Base-by-base conservation (phyloP, 805 yeast species). In the Metschnikowia anglica region DNA sequence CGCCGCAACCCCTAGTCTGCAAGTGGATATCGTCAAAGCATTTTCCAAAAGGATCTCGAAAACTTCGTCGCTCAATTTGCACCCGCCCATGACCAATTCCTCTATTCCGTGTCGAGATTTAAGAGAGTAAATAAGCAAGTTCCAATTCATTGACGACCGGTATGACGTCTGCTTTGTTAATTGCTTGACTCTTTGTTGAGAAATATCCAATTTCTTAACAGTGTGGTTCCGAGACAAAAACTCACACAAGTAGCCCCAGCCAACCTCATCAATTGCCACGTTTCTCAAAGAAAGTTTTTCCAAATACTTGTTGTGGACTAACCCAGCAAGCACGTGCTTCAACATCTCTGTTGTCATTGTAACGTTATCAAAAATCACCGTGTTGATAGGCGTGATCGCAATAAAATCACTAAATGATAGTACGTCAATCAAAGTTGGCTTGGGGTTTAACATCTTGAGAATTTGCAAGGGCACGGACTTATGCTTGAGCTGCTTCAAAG, bases 81-180 rank as follows among this genome's bases (percentile, higher is more conserved):
- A 78, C 1, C 83, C 83, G 49, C 78, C 77, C 38, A 78, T 70
- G 12, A 78, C 83, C 43, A 78, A 63, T 50, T 78, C 83, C 54
- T 76, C 81, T 25, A 78, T 68, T 0, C 83, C 83, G 5, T 79
- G 78, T 43, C 80, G 59, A 12, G 53, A 12, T 1, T 61, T 55
- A n/a, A 78, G 42, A 1, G 77, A 51, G 20, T 68, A 61, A 23
- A 71, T 69, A 48, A 78, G 72, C 34, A 77, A 48, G 34, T 69
- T 65, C 83, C 83, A 78, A 54, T 78, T 69, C 79, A 78, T 73
- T 10, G 72, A 66, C 0, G 76, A 61, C 41, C 83, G 58, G 17
- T 69, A 55, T 8, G 56, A 51, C 3, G 52, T 53, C 15, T 63
- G 57, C 7, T 73, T 69, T 11, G 71, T 65, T 23, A 76, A 78